Evolutionary conservation across 768 basidiomycete genomes (phyloP).

Genomic region (Multifurca ochricompacta): DNA sequence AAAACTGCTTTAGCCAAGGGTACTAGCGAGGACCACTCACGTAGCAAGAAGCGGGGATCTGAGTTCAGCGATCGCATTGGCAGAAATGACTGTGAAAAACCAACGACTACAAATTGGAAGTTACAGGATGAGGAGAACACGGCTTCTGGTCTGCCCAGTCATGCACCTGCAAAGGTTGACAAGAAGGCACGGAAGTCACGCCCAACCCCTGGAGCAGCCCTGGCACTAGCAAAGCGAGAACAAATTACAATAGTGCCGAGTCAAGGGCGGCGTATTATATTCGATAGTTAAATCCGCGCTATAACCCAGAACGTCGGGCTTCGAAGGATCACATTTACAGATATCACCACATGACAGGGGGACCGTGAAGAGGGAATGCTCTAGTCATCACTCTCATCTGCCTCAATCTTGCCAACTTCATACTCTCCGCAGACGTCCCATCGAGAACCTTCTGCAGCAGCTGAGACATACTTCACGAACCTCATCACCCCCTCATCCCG

Average conservation of each 20-base stretch:
- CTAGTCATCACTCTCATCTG: constrained; percentile 15
- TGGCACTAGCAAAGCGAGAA: constrained; percentile 70
- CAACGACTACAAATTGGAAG: not conserved
- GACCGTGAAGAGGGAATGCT: not conserved
- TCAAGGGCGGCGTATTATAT: constrained; percentile 66
- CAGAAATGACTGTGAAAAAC: not conserved
- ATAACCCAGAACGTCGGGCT: not conserved
- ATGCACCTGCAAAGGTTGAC: not conserved
- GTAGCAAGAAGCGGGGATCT: not conserved
- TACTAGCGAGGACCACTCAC: not conserved
- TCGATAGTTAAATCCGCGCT: constrained; percentile 33
- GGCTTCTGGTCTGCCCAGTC: not conserved
- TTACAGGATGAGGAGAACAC: not conserved
- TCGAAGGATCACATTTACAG: not conserved
- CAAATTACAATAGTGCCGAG: constrained; percentile 65
- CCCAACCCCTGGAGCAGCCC: constrained; percentile 69
- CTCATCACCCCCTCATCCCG: constrained; percentile 90
- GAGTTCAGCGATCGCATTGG: not conserved
- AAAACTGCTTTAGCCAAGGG: not conserved
- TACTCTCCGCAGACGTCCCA: constrained; percentile 95
- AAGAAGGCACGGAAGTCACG: constrained; percentile 27
- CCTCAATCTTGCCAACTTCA: constrained; percentile 73
- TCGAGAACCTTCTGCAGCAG: constrained; percentile 79
- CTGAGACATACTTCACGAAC: constrained; percentile 93
- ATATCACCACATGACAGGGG: constrained; percentile 6